Evolutionary conservation across 108 stramenopile species (phyloP).

Genomic region (Fragilariopsis cylindrus): DNA sequence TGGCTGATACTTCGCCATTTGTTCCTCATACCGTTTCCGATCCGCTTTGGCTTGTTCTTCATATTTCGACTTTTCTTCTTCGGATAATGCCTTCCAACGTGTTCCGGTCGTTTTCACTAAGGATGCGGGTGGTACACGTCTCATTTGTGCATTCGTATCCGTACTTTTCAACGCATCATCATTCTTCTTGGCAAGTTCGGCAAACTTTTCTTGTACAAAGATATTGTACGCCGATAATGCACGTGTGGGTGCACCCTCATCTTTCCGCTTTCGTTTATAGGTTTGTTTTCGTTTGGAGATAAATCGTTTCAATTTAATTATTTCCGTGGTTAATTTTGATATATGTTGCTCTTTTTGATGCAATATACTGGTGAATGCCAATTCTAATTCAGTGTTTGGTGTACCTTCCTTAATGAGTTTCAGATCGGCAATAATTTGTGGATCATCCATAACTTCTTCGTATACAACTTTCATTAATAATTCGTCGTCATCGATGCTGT

Average conservation of each 20-base stretch:
- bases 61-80: slow-evolving; percentile 73
- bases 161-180: slow-evolving; percentile 71
- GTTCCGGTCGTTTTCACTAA: slow-evolving; percentile 69
- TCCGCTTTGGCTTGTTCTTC: slow-evolving; percentile 72
- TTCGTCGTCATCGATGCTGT: neutral
- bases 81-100: slow-evolving; percentile 65
- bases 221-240: slow-evolving; percentile 81
- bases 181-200: slow-evolving; percentile 71
- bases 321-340: slow-evolving; percentile 51
- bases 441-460: slow-evolving; percentile 25
- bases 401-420: slow-evolving; percentile 33
- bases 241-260: slow-evolving; percentile 72
- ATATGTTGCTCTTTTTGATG: slow-evolving; percentile 51
- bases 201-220: slow-evolving; percentile 80
- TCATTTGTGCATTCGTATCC: slow-evolving; percentile 53
- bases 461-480: slow-evolving; percentile 1
- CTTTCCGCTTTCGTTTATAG: slow-evolving; percentile 82
- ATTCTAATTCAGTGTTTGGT: slow-evolving; percentile 51
- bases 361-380: slow-evolving; percentile 44
- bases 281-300: slow-evolving; percentile 80
- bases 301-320: slow-evolving; percentile 66
- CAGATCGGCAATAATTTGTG: slow-evolving; percentile 30
- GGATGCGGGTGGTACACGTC: slow-evolving; percentile 72
- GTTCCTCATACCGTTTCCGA: slow-evolving; percentile 72
- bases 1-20: slow-evolving; percentile 79